Evolutionary conservation across 495 filamentous ascomycete genomes (phyloP), one percentile per base, ranked within the genome.

Genomic region (Trichocladium uniseriatum): DNA sequence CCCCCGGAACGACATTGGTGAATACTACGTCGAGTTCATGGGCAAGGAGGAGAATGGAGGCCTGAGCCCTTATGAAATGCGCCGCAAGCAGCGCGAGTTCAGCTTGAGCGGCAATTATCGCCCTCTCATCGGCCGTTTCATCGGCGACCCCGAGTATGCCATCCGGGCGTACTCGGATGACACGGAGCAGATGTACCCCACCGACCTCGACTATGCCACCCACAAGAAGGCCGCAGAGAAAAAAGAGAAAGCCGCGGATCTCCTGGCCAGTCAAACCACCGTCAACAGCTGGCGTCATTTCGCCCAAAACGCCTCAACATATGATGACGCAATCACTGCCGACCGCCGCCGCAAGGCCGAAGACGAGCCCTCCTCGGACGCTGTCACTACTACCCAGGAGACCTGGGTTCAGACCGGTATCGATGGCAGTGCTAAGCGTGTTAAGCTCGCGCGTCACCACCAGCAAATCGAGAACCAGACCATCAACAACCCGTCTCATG

Each of bases 71-170:
- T 76, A 83, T 55, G 73, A 92, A 36, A 97, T 98, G 94, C 81
- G 85, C 11, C 79, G 92, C 13, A 76, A 72, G 16, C 84, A 87
- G 69, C 87, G 81, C 64, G 94, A 96, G 55, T 77, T 85, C 60
- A 91, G 85, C 65, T 75, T 98, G n/a, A 87, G 81, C 52, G 92
- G 92, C 2, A 79, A 79, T 37, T 98, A 98, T 58, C 76, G 92
- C 48, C 89, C 90, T 61, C 46, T 96, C 6, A 72, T 98, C 46
- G 84, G 79, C n/a, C 76, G 78, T 20, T 79, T 84, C 52, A 70
- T 77, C 18, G 62, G 59, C 18, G 58, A 66, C 19, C 67, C 77
- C 21, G 77, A 73, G 4, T 86, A 77, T 45, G 79, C 88, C 41
- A 70, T 95, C 11, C 81, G 73, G 56, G 58, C 70, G 3, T 97